Evolutionary conservation across 257 asterid genomes (phyloP), one percentile per base, ranked within the genome.

Genomic region (Nyctanthes arbortristis): DNA sequence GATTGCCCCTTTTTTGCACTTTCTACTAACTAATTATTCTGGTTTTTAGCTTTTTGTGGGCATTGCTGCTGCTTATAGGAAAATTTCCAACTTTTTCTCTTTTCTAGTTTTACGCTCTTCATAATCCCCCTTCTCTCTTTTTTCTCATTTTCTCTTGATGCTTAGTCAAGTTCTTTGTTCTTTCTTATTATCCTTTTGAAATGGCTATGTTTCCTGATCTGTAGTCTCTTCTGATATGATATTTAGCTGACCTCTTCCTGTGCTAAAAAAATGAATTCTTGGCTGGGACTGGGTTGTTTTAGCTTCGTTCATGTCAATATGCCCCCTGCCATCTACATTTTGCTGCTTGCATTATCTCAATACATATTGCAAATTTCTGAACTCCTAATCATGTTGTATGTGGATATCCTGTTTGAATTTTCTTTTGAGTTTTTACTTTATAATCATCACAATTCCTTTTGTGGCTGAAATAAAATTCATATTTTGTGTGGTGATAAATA

Each of bases 391-490:
- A 3, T 9, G 5, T 43, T 43, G 14, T 43, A 43, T 43, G 1
- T 43, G 54, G 52, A 43, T 24, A 16, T 43, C 6, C 24, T 13
- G 9, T 43, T 43, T 43, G 54, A 16, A 52, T 5, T 22, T 22
- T 52, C 59, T 22, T 22, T 18, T 9, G 29, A 52, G 24, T 52
- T 52, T 52, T 52, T 20, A 24, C 59, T 52, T 52, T 2, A 18
- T 9, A 4, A 9, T 72, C 54, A 22, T 30, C 27, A 58, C 25
- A 20, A 28, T 33, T 39, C 55, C 47, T 31, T 63, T 67, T 64
- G n/a, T 61, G 36, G 66, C 59, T 60, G 36, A 54, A 39, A 66
- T 13, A 30, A 33, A 35, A 28, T 57, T 65, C 67, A 61, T 34
- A 32, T 52, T 25, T 47, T 63, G 63, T 3, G 10, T 67, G 47